Evolutionary conservation across 2,329 filamentous ascomycete species (phyloP), one percentile per base, ranked within the genome.

Genomic region (Colletotrichum lentis): DNA sequence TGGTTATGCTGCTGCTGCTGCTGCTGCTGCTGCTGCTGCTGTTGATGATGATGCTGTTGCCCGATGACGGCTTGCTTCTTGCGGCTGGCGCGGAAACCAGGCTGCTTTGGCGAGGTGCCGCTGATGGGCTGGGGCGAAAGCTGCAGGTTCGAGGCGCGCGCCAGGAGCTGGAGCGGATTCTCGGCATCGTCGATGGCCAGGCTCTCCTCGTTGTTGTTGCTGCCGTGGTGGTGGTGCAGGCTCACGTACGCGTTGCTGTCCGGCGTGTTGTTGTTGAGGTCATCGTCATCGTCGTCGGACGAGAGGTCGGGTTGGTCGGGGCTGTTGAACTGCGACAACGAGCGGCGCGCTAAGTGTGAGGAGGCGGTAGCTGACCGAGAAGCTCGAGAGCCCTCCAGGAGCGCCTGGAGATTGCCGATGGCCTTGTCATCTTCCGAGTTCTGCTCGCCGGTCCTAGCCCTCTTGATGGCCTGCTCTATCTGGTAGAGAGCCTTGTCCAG

Each of bases 401-500:
- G 75, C 11, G 76, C 74, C 54, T 80, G 78, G 22, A 83, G 77
- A 68, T 82, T 79, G 7, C 80, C 74, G 50, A 85, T 78, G 39
- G 84, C 77, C 67, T 81, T 81, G 50, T 80, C 78, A 61, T 84
- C 83, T 31, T 84, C 82, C 0, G 77, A 74, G 35, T 77, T 79
- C 60, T 80, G 78, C 20, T 80, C 73, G 53, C 82, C 80, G 59
- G 83, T 76, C 62, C 82, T 81, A 27, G 86, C 84, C 56, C 88
- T 80, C 74, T 86, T 83, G 62, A 90, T 80, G 14, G 90, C 91
- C 76, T 92, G 88, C 73, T 92, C 89, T 69, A 93, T 90, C 74
- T 92, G 90, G 73, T 87, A 88, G 22, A 93, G 84, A 3, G 90
- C 90, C 78, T 92, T 93, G 70, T 92, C 90, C 37, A 93, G 79